Base-by-base conservation (phyloP, 306 rosid genomes). In the Glycine latifolia region DNA sequence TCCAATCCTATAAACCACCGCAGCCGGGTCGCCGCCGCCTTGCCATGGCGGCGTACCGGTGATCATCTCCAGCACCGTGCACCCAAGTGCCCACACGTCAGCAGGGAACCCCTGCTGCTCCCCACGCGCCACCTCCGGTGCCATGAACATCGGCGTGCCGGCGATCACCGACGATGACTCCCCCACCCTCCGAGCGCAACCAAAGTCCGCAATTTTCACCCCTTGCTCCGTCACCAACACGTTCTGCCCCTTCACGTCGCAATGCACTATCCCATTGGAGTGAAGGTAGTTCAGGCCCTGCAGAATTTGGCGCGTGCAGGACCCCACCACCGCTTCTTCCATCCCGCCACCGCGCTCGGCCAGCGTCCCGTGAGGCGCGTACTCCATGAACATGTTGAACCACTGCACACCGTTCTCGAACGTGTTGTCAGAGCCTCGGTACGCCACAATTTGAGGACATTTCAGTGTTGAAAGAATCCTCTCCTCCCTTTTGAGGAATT, bases 81-180 rank as follows among this genome's bases (percentile, higher is more conserved):
- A 95, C 3, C 98, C 99, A 8, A 95, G 83, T 35, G 94, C 97
- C 99, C 99, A 95, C 11, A 95, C 91, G 20, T 95, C 99, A 37
- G 97, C 96, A 6, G 91, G 67, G 66, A 84, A 88, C 5, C 94
- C 96, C 84, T 95, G 98, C 17, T 88, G 35, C 56, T 95, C 96
- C 44, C 96, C 98, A 47, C 98, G 94, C 35, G 97, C 98, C 83
- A 89, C 99, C 87, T 95, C 98, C 6, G 99, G 99, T 0, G 98
- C 93, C 99, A 95, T 91, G 86, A 86, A 95, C 17, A 76, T 85
- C 11, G 98, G 99, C 0, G 99, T 91, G 3, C 99, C 98, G 0
- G 90, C 83, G 9, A 90, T 80, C 37, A 46, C 75, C 66, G 16
- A 43, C 7, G 16, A 41, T 7, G 56, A 41, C 35, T 61, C 82